A percentile compares a stretch with the other conserved stretches of the same genome.
phyloP scores from a whole-genome alignment of 495 filamentous ascomycete genomes.

The Pseudotulostoma volvatum region DNA sequence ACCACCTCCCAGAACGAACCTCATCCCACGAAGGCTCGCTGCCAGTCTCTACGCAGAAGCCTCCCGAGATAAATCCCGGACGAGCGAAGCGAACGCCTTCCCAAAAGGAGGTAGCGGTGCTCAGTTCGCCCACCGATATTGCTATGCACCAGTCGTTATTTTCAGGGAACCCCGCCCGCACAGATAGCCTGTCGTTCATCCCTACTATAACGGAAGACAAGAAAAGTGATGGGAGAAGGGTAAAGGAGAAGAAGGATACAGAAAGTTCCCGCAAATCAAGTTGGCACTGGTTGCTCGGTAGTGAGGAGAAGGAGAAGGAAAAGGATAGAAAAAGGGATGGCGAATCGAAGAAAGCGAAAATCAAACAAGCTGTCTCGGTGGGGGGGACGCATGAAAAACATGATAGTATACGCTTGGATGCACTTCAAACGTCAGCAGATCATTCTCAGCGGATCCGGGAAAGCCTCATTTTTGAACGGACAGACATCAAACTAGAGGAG shows the following conservation, averaged over 20 bases:
- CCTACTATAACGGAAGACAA: constrained; percentile 59
- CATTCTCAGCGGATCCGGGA: constrained; percentile 52
- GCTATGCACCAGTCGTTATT: constrained; percentile 45
- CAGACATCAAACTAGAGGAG: constrained; percentile 59
- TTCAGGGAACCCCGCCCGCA: constrained; percentile 54
- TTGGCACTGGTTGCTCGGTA: constrained; percentile 63
- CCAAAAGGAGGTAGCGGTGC: constrained; percentile 1
- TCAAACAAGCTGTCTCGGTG: constrained; percentile 33
- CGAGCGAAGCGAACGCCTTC: not conserved
- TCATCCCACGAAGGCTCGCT: constrained; percentile 37
- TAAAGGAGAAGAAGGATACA: constrained; percentile 44
- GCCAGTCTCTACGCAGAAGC: not conserved
- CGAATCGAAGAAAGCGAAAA: constrained; percentile 42
- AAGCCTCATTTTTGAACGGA: constrained; percentile 65
- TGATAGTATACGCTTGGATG: constrained; percentile 65
- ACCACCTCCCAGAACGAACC: constrained; percentile 29
- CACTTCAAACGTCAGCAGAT: constrained; percentile 68
- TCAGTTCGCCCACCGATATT: constrained; percentile 31
- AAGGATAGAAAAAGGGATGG: constrained; percentile 46
- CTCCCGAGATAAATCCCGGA: constrained; percentile 1
- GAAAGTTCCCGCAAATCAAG: constrained; percentile 59
- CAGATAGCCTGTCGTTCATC: constrained; percentile 68
- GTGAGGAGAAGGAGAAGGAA: constrained; percentile 55
- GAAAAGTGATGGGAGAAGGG: constrained; percentile 45
- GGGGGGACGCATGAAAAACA: constrained; percentile 41